phyloP scores from a whole-genome alignment of 164 flowering plant genomes.

The Kalanchoe fedtschenkoi region DNA sequence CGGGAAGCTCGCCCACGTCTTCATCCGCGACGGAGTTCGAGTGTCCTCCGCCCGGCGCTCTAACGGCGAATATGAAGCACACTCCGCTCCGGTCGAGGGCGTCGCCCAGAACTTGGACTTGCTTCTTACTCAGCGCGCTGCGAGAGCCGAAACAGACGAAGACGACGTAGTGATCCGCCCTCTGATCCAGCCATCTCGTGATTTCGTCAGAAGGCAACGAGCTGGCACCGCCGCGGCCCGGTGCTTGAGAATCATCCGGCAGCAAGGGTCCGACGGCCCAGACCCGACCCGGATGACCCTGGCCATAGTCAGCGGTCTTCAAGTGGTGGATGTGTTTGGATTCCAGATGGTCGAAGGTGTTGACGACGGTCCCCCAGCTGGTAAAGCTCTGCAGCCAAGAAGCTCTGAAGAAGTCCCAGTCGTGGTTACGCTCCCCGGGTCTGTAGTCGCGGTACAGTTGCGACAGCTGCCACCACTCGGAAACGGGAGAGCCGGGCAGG shows the following conservation, averaged over 20 bases:
- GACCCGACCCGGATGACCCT: background rate
- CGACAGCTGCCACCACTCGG: slow-evolving; percentile 3
- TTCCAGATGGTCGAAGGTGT: background rate
- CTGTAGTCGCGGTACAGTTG: background rate
- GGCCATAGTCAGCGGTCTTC: background rate
- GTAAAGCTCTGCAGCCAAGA: background rate
- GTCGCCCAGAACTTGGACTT: background rate
- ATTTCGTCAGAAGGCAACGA: background rate
- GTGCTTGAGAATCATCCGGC: background rate
- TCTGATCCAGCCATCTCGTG: background rate
- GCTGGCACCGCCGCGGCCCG: background rate
- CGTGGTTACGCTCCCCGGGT: background rate
- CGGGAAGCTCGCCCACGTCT: background rate
- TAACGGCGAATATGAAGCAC: background rate
- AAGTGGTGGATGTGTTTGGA: background rate
- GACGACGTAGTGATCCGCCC: background rate
- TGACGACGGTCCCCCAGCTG: background rate
- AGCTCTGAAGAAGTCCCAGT: background rate
- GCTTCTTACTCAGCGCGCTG: slow-evolving; percentile 1
- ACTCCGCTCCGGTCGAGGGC: background rate
- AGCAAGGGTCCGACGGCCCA: background rate
- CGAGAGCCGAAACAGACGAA: slow-evolving; percentile 2
- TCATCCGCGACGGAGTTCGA: background rate
- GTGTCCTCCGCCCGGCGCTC: background rate
- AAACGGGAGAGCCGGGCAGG: background rate